phyloP scores from a whole-genome alignment of 2,329 filamentous ascomycete genomes.

The Microdochium trichocladiopsis region DNA sequence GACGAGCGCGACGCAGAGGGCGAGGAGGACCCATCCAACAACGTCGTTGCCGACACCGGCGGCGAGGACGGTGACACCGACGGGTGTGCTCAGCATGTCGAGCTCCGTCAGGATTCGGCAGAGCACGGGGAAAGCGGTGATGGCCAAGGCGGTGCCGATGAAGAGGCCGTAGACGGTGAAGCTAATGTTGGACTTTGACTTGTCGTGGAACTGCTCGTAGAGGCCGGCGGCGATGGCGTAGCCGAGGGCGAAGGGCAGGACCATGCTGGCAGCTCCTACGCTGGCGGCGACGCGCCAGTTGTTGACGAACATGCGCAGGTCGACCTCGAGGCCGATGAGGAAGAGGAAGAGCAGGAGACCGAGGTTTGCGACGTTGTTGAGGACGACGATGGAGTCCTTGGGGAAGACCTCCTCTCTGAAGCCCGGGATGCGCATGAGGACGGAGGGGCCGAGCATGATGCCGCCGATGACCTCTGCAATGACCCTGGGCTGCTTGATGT shows the following conservation, averaged over 20 bases:
- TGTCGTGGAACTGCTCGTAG: slow-evolving; percentile 54
- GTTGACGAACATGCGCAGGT: slow-evolving; percentile 57
- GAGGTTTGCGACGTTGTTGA: slow-evolving; percentile 64
- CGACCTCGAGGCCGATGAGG: slow-evolving; percentile 68
- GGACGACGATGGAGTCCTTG: slow-evolving; percentile 53
- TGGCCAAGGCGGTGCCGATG: slow-evolving; percentile 87
- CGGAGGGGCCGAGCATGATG: slow-evolving; percentile 66
- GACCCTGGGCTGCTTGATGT: slow-evolving; percentile 65
- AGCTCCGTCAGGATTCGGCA: slow-evolving; percentile 91
- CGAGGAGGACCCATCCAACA: slow-evolving; percentile 83
- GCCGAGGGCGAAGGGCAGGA: slow-evolving; percentile 65
- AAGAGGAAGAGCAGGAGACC: slow-evolving; percentile 69
- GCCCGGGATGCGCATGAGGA: slow-evolving; percentile 65
- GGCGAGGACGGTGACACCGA: slow-evolving; percentile 85
- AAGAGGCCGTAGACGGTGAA: slow-evolving; percentile 54
- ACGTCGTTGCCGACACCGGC: slow-evolving; percentile 93
- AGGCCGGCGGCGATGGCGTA: slow-evolving; percentile 64
- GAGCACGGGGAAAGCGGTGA: slow-evolving; percentile 85
- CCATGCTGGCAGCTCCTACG: slow-evolving; percentile 64
- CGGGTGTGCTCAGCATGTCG: slow-evolving; percentile 74
- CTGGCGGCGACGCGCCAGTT: slow-evolving; percentile 66
- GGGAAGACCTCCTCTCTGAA: slow-evolving; percentile 66
- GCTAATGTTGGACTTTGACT: slow-evolving; percentile 17
- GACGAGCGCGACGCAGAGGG: slow-evolving; percentile 86
- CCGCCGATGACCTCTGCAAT: slow-evolving; percentile 74